phyloP scores from a whole-genome alignment of 768 basidiomycete genomes.

The Mycena epipterygia region DNA sequence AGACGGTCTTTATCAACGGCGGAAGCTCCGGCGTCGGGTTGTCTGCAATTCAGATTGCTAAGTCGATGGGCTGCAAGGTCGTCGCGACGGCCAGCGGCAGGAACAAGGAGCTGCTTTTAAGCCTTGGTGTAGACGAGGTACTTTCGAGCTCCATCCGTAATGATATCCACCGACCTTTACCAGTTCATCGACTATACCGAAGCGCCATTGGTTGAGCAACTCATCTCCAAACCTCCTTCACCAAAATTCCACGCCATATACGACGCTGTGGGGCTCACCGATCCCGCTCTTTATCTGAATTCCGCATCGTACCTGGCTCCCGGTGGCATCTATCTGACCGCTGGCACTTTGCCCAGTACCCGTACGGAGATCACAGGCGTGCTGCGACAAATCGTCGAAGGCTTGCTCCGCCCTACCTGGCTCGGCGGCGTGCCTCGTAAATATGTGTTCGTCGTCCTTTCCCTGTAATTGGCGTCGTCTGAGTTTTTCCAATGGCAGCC shows the following conservation, averaged over 20 bases:
- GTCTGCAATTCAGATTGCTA: constrained; percentile 80
- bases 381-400: constrained; percentile 50
- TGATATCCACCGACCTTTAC: background rate
- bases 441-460: constrained; percentile 55
- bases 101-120: constrained; percentile 70
- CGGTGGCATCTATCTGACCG: constrained; percentile 65
- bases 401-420: constrained; percentile 56
- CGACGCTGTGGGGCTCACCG: constrained; percentile 67
- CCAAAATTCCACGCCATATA: constrained; percentile 70
- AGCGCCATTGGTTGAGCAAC: constrained; percentile 60
- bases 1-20: constrained; percentile 77
- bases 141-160: background rate
- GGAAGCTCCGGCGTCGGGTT: constrained; percentile 78
- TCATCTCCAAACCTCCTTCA: constrained; percentile 56
- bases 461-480: background rate
- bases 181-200: constrained; percentile 76
- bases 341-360: constrained; percentile 59
- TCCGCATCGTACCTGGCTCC: constrained; percentile 68
- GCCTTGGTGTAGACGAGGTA: constrained; percentile 77
- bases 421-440: constrained; percentile 65
- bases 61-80: constrained; percentile 71
- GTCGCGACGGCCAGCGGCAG: constrained; percentile 69
- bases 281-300: constrained; percentile 62
- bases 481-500: background rate
- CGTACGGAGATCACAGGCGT: constrained; percentile 49